Evolutionary conservation across 2,329 filamentous ascomycete species (phyloP).

Genomic region (Penicillium palitans): DNA sequence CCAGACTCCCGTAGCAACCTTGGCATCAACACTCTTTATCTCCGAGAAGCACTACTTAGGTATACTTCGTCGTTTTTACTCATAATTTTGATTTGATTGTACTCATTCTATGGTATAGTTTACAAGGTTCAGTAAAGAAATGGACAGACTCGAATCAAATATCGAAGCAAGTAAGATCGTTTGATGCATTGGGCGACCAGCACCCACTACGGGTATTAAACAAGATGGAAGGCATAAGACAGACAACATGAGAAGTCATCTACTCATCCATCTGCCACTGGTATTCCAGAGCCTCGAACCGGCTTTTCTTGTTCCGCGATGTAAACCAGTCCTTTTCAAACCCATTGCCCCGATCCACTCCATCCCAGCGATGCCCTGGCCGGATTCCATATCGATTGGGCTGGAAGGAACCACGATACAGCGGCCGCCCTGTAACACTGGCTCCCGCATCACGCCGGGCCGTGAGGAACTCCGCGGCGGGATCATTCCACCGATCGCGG

Average conservation of each 20-base stretch:
- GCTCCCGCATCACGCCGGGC: constrained; percentile 49
- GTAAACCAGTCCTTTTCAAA: constrained; percentile 94
- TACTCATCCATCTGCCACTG: constrained; percentile 96
- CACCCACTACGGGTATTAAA: constrained; percentile 10
- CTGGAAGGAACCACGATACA: constrained; percentile 76
- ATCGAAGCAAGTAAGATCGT: not conserved
- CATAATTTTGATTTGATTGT: not conserved
- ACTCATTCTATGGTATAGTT: not conserved
- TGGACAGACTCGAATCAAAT: not conserved
- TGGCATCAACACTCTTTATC: constrained; percentile 11
- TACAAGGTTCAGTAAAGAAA: not conserved
- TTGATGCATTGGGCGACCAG: constrained; percentile 15
- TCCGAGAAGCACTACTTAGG: not conserved
- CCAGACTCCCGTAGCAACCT: constrained; percentile 18
- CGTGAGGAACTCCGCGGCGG: constrained; percentile 76
- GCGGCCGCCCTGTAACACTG: constrained; percentile 58
- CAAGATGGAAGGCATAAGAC: not conserved
- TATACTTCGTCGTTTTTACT: not conserved
- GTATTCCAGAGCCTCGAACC: constrained; percentile 80
- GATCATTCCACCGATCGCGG: constrained; percentile 85
- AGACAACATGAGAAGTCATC: constrained; percentile 1
- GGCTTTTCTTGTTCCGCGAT: constrained; percentile 73
- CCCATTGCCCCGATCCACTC: constrained; percentile 88
- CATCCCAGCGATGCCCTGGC: constrained; percentile 94
- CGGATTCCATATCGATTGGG: constrained; percentile 93